Base-by-base conservation (phyloP, 1,139 yeast genomes). In the Nadsonia starkeyi-henricii region DNA sequence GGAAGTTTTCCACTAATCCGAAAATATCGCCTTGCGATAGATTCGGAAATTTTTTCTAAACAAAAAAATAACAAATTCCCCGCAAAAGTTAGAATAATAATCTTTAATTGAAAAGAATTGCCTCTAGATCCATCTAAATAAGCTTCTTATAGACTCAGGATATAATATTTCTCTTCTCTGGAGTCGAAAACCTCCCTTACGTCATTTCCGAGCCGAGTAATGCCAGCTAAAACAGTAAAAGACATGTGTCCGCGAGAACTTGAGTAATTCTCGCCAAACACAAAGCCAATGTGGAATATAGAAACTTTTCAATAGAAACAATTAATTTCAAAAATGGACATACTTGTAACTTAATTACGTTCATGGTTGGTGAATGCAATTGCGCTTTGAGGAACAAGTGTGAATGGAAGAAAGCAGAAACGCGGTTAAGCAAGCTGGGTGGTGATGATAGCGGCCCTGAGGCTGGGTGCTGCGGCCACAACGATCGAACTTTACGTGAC, bases 11-110 rank as follows among this genome's bases (percentile, higher is more conserved):
- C 58, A 91, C 85, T 51, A 91, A 76, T 44, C 71, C 74, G 64
- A 89, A 89, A 50, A 91, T 73, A 57, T 89, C 96, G 54, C 84
- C 85, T 66, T 89, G 98, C 42, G 80, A 77, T 55, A 91, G 73
- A 43, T 77, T 72, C 4, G 97, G 97, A 67, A 78, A 89, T 71
- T 86, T 89, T 68, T 80, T 83, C 77, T 84, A 53, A 41, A 48
- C 20, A 46, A n/a, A n/a, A n/a, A n/a, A n/a, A n/a, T n/a, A n/a
- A n/a, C n/a, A n/a, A n/a, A n/a, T n/a, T n/a, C 9, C 28, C 28
- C 9, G 8, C 5, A 23, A 9, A 23, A 23, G 28, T 23, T 23
- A 23, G 28, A 23, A 23, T 23, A 23, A 23, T 5, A 23, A 23
- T 9, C 9, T 9, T 23, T 9, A 23, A 23, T 5, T 23, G 9